Evolutionary conservation across 208 protist genomes (phyloP).

Genomic region (Leishmania guyanensis): DNA sequence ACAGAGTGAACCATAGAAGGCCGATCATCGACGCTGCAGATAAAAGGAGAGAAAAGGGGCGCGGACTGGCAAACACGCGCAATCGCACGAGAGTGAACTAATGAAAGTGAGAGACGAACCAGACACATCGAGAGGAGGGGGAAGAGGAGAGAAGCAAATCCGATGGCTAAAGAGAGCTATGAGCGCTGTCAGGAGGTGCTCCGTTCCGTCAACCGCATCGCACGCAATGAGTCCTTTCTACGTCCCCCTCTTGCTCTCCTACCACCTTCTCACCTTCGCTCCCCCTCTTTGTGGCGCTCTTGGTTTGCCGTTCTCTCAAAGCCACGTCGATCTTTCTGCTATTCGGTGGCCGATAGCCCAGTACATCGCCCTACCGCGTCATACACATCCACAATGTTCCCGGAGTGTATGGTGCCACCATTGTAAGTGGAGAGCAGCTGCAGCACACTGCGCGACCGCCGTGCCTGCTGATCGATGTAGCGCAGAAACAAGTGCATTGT

Average conservation of each 20-base stretch:
- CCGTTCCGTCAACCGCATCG: background rate
- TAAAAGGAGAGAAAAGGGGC: background rate
- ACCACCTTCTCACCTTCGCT: background rate
- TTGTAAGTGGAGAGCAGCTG: conserved; percentile 46
- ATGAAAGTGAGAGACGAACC: background rate
- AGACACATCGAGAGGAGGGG: background rate
- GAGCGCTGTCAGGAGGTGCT: background rate
- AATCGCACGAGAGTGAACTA: background rate
- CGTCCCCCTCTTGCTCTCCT: background rate
- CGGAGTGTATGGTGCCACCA: conserved; percentile 50
- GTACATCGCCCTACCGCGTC: conserved; percentile 54
- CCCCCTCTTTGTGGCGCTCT: background rate
- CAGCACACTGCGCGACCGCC: conserved; percentile 39
- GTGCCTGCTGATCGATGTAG: conserved; percentile 54
- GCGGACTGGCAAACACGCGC: background rate
- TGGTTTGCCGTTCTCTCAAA: background rate
- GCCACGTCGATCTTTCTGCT: background rate
- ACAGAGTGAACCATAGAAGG: background rate
- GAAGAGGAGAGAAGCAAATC: background rate
- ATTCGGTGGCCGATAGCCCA: conserved; percentile 3
- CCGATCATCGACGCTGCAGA: background rate
- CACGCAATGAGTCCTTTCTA: background rate
- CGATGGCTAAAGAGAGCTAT: background rate
- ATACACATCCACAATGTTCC: conserved; percentile 66
- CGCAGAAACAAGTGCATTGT: conserved; percentile 60